A percentile compares a stretch with the other conserved stretches of the same genome.
Conservation (phyloP, 495 filamentous ascomycete genomes). For the Margaritispora aquatica region DNA sequence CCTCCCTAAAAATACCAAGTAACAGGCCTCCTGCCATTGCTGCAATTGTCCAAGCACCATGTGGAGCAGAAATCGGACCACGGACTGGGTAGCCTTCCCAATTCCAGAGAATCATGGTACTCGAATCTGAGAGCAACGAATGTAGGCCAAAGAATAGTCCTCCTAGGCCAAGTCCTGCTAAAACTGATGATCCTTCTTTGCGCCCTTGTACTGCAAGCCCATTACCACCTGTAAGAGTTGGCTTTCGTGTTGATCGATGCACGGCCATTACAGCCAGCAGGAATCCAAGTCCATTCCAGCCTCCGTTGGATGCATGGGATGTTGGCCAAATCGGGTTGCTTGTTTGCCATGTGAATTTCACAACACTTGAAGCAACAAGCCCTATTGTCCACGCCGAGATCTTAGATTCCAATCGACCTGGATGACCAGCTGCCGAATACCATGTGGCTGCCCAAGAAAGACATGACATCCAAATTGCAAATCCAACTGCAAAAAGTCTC, state of each 20-base stretch:
- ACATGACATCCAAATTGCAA: conserved; percentile 71
- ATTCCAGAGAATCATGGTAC: conserved; percentile 99
- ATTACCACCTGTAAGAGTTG: conserved; percentile 41
- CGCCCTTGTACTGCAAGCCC: conserved; percentile 28
- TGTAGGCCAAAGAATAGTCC: conserved; percentile 89
- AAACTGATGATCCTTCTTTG: conserved; percentile 58
- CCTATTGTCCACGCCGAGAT: conserved; percentile 77
- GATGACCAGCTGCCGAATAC: conserved; percentile 70
- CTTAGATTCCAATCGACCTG: conserved; percentile 68
- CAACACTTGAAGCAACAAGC: conserved; percentile 73
- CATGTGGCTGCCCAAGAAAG: conserved; percentile 77
- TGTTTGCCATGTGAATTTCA: conserved; percentile 93
- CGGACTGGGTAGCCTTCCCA: conserved; percentile 95
- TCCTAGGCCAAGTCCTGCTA: conserved; percentile 71
- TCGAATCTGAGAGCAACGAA: conserved; percentile 90
- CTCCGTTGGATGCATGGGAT: conserved; percentile 82
- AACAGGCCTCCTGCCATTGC: conserved; percentile 83
- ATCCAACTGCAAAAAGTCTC: conserved; percentile 74
- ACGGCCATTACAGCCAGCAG: conserved; percentile 69
- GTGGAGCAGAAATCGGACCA: conserved; percentile 82
- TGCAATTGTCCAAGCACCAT: conserved; percentile 77
- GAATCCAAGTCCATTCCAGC: conserved; percentile 84
- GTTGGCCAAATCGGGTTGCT: conserved; percentile 98
- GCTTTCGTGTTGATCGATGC: conserved; percentile 58
- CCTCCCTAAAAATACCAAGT: conserved; percentile 66